Percentiles rank a stretch among this genome's conserved stretches.
Conservation (phyloP, 208 protist species). For the Phytomonas sp. region DNA sequence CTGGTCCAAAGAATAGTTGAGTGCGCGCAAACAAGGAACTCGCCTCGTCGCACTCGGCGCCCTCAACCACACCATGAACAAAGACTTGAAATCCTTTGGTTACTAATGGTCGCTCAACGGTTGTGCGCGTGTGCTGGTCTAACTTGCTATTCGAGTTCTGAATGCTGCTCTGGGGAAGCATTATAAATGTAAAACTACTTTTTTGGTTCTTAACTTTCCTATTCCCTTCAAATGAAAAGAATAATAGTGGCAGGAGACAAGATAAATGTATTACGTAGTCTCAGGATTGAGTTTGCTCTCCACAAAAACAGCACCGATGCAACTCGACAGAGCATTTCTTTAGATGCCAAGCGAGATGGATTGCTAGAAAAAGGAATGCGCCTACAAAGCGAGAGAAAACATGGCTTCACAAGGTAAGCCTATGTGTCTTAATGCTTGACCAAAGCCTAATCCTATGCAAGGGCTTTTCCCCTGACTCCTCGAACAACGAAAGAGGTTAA, state of each 20-base stretch:
- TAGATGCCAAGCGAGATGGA: not conserved
- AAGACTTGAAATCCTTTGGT: slow-evolving; percentile 60
- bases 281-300: not conserved
- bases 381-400: not conserved
- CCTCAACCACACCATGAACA: slow-evolving; percentile 72
- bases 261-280: not conserved
- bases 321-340: not conserved
- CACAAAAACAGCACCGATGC: not conserved
- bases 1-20: slow-evolving; percentile 69
- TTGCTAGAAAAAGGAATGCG: not conserved
- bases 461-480: not conserved
- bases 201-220: not conserved
- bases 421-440: not conserved
- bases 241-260: not conserved
- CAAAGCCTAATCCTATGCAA: not conserved
- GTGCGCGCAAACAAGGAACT: slow-evolving; percentile 67
- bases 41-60: slow-evolving; percentile 62
- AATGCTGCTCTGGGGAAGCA: not conserved
- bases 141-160: not conserved
- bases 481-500: not conserved
- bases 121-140: not conserved
- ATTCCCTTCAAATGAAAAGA: not conserved
- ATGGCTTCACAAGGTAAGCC: not conserved
- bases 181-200: not conserved
- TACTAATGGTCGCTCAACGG: not conserved